Evolutionary conservation across 1,284 basidiomycete genomes (phyloP), one percentile per base, ranked within the genome.

Genomic region (Rhodotorula mucilaginosa): DNA sequence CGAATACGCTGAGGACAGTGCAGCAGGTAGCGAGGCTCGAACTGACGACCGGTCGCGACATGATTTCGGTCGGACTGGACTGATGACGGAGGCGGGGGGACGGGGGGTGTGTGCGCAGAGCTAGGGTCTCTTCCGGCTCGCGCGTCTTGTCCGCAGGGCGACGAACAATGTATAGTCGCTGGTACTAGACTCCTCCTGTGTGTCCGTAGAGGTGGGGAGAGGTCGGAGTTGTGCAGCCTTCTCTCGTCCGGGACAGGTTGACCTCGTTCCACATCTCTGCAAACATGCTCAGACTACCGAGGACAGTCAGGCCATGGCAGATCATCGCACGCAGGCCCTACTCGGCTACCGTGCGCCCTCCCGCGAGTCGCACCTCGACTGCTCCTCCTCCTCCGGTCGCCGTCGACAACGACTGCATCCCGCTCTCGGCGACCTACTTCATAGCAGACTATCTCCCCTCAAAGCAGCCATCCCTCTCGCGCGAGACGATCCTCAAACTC

Each of bases 1-100:
- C 85, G 61, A 86, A 84, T 58, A 83, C 70, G 16, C 83, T 84
- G 61, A 86, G 80, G 63, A 86, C 80, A 52, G 84, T 84, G 76
- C 85, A 86, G 81, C 84, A 85, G 62, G 81, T 81, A 39, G 85
- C 85, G n/a, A 82, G 78, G 1, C 80, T 79, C 16, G 80, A 79
- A 46, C 81, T 81, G 23, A 84, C 83, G 46, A 83, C 69, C 18
- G 82, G 83, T 62, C 79, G 64, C 26, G 67, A 58, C 68, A 67
- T 66, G n/a, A n/a, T n/a, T n/a, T n/a, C n/a, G n/a, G n/a, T n/a
- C n/a, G n/a, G n/a, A n/a, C n/a, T n/a, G n/a, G n/a, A n/a, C n/a
- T n/a, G n/a, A n/a, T n/a, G 46, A 44, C 29, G 46, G 19, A 39
- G 26, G 58, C 3, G 59, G 5, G 47, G 47, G 2, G 56, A 10